Base-by-base conservation (phyloP, 257 asterid genomes). In the Nicotiana undulata region DNA sequence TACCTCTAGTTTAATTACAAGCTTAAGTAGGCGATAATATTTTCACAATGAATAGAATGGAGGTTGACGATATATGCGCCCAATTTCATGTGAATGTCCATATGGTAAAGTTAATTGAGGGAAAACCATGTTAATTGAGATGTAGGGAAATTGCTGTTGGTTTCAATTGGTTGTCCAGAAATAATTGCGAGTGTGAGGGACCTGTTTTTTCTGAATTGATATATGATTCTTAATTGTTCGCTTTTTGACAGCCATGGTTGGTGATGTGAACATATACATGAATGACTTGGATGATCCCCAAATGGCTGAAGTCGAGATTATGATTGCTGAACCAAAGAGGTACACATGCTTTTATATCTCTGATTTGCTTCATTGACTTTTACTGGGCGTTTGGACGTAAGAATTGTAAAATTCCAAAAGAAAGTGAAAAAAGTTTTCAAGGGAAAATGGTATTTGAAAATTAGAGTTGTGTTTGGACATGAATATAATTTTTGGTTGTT, bases 271-370 rank as follows among this genome's bases (percentile, higher is more conserved):
- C 84, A 88, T 94, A 86, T 94, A 93, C 80, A 81, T 94, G 95
- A 94, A 93, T 88, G 98, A 92, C 84, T 77, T 85, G 85, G 98
- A 95, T 80, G 97, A 95, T 86, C 81, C 92, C 72, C 90, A 85
- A 53, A 82, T 84, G 80, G 99, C 95, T 9, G 99, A 95, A 88
- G 84, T 93, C 15, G 99, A 95, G 87, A 95, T 95, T 79, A 95
- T 95, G 98, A 91, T 95, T 79, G 99, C 98, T 28, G 99, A 95
- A 84, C 85, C 66, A 12, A 91, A 87, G 76, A 90, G 98, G 99
- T 95, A 87, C 37, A 86, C 61, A 18, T 20, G 11, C 34, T 49
- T 20, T 83, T 63, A 66, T 22, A 67, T 81, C 44, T 37, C 63
- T 1, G 1, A 56, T 31, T 74, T 72, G 37, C 40, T 72, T 58